A percentile compares a stretch with the other conserved stretches of the same genome.
Conservation (phyloP, 2,329 filamentous ascomycete species). For the Penicillium sp. region DNA sequence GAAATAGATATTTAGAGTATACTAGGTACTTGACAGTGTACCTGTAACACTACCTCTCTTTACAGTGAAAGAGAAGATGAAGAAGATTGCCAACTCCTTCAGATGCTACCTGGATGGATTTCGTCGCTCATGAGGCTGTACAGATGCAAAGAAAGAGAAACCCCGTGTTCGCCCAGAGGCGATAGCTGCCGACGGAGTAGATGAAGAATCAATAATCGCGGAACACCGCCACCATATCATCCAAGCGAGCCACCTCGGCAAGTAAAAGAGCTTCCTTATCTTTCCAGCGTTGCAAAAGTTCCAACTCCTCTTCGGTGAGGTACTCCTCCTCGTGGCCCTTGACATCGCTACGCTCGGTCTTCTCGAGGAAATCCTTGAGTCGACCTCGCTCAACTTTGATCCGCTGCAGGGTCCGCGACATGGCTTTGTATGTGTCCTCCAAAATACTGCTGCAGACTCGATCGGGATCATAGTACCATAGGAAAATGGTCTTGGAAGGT, state of each 20-base stretch:
- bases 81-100: background rate
- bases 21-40: background rate
- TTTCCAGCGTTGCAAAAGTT: conserved; percentile 64
- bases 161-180: background rate
- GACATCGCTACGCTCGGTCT: conserved; percentile 83
- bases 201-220: conserved; percentile 64
- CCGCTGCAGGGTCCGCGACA: conserved; percentile 81
- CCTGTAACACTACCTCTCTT: background rate
- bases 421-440: conserved; percentile 83
- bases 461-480: conserved; percentile 86
- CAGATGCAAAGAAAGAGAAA: background rate
- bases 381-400: conserved; percentile 72
- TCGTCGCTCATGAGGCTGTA: conserved; percentile 7
- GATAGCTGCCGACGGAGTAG: background rate
- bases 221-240: conserved; percentile 80
- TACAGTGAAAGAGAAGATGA: background rate
- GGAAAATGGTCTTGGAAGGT: conserved; percentile 80
- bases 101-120: background rate
- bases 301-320: conserved; percentile 71
- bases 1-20: background rate
- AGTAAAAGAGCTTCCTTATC: conserved; percentile 69
- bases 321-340: conserved; percentile 79
- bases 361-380: conserved; percentile 70
- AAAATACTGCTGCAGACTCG: conserved; percentile 69
- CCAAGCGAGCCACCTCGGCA: conserved; percentile 74